These are phyloP conservation scores for Cymbopogon flexuosus DNA, from an alignment of 202 grass and related monocot species.

Conservation along the genomic window DNA sequence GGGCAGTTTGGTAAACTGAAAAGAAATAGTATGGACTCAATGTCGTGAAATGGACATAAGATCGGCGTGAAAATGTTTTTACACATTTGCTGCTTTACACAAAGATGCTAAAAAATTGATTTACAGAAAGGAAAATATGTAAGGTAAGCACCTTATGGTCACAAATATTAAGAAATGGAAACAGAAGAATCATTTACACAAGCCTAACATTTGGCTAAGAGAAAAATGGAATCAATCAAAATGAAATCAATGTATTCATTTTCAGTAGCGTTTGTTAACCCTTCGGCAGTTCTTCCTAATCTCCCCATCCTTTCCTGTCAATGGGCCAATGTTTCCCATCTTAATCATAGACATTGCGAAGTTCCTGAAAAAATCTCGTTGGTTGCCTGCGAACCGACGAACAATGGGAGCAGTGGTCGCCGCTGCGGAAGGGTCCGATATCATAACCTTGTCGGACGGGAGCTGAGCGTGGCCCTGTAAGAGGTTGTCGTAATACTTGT, in stretches of 20 bases:
- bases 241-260: neutral
- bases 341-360: constrained; percentile 31
- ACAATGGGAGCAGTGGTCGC: constrained; percentile 11
- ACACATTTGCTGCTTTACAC: too few species aligned
- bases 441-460: constrained; percentile 22
- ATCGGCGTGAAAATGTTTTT: too few species aligned
- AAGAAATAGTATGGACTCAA: too few species aligned
- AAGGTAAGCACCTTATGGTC: too few species aligned
- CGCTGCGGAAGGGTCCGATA: neutral
- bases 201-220: too few species aligned
- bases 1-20: too few species aligned
- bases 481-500: constrained; percentile 30
- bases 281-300: constrained; percentile 24
- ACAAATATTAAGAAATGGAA: too few species aligned
- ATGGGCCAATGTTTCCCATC: constrained; percentile 21
- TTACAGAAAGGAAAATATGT: too few species aligned
- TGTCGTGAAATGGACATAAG: too few species aligned
- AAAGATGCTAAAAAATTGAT: too few species aligned
- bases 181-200: too few species aligned
- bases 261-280: constrained; percentile 17
- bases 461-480: neutral
- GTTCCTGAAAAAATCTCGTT: constrained; percentile 12
- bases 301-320: constrained; percentile 19
- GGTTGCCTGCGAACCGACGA: neutral
- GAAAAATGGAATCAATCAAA: too few species aligned